Evolutionary conservation across 148 eudicot genomes (phyloP).

Genomic region (Cornus suecica): DNA sequence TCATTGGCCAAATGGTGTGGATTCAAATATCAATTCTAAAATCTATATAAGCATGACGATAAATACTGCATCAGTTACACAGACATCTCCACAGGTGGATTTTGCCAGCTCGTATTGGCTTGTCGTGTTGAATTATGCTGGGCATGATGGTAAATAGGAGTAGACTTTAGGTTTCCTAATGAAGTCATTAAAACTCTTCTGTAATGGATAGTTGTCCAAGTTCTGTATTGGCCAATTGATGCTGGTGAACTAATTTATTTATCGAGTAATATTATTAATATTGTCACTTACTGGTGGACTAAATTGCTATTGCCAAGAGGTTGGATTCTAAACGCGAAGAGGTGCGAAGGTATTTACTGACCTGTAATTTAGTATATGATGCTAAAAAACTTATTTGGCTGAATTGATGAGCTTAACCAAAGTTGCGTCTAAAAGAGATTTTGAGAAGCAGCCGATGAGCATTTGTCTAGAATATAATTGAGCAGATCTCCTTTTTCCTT

Average conservation of each 20-base stretch:
- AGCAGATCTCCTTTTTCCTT: too few relatives aligned
- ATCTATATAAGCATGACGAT: not conserved
- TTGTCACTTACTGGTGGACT: too few relatives aligned
- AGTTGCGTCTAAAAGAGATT: not conserved
- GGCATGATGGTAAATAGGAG: conserved; percentile 4
- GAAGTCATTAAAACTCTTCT: not conserved
- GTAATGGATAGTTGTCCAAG: not conserved
- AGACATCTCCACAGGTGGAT: not conserved
- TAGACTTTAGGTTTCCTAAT: not conserved
- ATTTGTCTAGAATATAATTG: not conserved
- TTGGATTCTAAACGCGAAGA: not conserved
- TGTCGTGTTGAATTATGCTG: not conserved
- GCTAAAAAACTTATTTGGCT: not conserved
- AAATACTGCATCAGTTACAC: not conserved
- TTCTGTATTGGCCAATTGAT: not conserved
- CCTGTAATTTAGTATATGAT: not conserved
- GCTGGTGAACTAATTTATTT: not conserved
- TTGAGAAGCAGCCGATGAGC: not conserved
- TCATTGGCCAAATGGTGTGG: not conserved
- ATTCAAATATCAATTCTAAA: not conserved
- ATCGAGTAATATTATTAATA: too few relatives aligned
- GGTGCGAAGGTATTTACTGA: not conserved
- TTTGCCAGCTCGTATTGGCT: not conserved
- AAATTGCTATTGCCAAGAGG: not conserved
- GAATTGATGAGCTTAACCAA: not conserved